Evolutionary conservation across 1,139 yeast genomes (phyloP).

Genomic region (Debaryomyces robertsiae): DNA sequence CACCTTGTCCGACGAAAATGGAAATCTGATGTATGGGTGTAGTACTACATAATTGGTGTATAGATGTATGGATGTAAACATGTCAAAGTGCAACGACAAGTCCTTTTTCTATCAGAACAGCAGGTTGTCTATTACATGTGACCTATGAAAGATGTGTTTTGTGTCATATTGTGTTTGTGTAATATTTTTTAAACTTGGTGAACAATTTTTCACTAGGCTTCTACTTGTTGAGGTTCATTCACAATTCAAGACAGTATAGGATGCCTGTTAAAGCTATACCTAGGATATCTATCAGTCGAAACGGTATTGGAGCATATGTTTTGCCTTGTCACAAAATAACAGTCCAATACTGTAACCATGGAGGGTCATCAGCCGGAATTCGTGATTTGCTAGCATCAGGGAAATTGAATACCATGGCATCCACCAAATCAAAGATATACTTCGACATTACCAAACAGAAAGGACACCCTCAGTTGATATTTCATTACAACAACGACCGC

Average conservation of each 20-base stretch:
- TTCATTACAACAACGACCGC: constrained; percentile 54
- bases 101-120: too few species aligned
- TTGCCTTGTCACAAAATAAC: constrained; percentile 73
- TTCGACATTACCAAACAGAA: constrained; percentile 67
- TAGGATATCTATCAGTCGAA: constrained; percentile 61
- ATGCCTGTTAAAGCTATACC: constrained; percentile 58
- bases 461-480: constrained; percentile 83
- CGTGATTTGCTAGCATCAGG: constrained; percentile 63
- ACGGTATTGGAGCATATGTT: constrained; percentile 81
- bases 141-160: too few species aligned
- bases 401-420: constrained; percentile 60
- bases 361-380: constrained; percentile 89
- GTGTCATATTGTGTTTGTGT: constrained; percentile 3
- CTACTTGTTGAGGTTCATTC: too few species aligned
- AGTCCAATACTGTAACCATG: constrained; percentile 87
- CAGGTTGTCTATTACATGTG: too few species aligned
- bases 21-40: too few species aligned
- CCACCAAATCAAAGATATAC: constrained; percentile 62
- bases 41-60: too few species aligned
- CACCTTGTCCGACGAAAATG: too few species aligned
- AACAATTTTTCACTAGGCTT: constrained; percentile 2
- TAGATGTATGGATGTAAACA: too few species aligned
- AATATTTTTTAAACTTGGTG: neutral
- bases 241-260: neutral
- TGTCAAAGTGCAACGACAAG: too few species aligned